Evolutionary conservation across 306 rosid genomes (phyloP).

Genomic region (Prunus padus): DNA sequence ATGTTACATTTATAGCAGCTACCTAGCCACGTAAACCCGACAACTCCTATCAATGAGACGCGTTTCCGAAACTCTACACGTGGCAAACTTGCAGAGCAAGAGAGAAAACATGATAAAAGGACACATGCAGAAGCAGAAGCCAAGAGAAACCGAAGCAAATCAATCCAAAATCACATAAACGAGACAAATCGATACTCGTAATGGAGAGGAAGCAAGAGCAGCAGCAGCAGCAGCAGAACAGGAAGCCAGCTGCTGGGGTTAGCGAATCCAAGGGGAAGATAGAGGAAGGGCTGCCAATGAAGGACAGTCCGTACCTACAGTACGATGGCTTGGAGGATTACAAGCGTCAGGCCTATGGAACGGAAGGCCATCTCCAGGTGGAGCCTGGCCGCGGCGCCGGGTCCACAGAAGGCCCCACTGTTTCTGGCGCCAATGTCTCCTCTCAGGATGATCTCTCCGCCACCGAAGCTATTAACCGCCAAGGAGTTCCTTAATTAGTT

Average conservation of each 20-base stretch:
- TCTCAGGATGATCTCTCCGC: conserved; percentile 28
- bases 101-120: background rate
- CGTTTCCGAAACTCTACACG: background rate
- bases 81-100: background rate
- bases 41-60: background rate
- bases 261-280: conserved; percentile 8
- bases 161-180: background rate
- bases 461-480: conserved; percentile 29
- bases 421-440: conserved; percentile 47
- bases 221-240: background rate
- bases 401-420: conserved; percentile 78
- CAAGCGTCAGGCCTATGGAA: conserved; percentile 69
- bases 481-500: conserved; percentile 20
- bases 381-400: conserved; percentile 65
- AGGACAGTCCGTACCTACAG: conserved; percentile 72
- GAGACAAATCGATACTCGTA: background rate
- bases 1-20: background rate
- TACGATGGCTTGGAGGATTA: conserved; percentile 71
- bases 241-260: background rate
- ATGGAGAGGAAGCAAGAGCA: background rate
- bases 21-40: background rate
- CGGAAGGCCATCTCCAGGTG: conserved; percentile 69
- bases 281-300: conserved; percentile 56
- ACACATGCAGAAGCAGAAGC: background rate
- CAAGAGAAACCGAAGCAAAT: background rate